Percentiles rank a stretch among this genome's conserved stretches.
These are phyloP conservation scores for Pseudocercospora ulei DNA, from an alignment of 2,329 filamentous ascomycete genomes.

Conservation along the genomic window DNA sequence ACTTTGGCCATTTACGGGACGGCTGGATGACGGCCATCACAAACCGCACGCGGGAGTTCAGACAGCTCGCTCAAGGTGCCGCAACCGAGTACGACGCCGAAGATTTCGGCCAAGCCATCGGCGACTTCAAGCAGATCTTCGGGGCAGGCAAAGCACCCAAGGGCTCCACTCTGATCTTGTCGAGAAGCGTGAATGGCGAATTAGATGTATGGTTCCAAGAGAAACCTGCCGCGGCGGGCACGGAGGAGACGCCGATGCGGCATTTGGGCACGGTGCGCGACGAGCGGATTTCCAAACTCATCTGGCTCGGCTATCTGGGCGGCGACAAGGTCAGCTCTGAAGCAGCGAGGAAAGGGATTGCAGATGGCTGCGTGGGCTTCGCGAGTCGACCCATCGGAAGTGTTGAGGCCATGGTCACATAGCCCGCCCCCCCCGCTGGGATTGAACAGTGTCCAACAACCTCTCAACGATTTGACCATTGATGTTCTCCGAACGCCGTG, in stretches of 20 bases:
- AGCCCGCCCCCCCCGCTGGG: too few relatives aligned
- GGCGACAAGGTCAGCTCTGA: conserved; percentile 83
- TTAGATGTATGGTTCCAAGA: conserved; percentile 59
- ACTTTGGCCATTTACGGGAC: conserved; percentile 85
- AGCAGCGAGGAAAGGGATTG: conserved; percentile 65
- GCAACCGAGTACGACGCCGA: conserved; percentile 56
- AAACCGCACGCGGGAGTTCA: conserved; percentile 53
- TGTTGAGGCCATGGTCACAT: conserved; percentile 62
- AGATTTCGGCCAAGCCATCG: conserved; percentile 63
- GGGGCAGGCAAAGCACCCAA: conserved; percentile 68
- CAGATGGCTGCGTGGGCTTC: conserved; percentile 78
- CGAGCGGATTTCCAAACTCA: conserved; percentile 65
- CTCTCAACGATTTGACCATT: too few relatives aligned
- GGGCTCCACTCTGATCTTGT: conserved; percentile 64
- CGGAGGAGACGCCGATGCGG: conserved; percentile 37
- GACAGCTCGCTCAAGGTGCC: conserved; percentile 34
- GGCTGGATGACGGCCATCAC: conserved; percentile 82
- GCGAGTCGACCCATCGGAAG: conserved; percentile 81
- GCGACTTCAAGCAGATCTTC: conserved; percentile 72
- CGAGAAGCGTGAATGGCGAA: conserved; percentile 55
- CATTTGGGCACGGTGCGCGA: conserved; percentile 64
- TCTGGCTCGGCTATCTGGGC: conserved; percentile 86
- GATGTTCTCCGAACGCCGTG: too few relatives aligned
- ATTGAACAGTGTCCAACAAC: too few relatives aligned
- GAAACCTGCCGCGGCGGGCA: conserved; percentile 34